These are phyloP conservation scores for Phlegmacium glaucopus DNA, from an alignment of 768 basidiomycete species.

Conservation along the genomic window DNA sequence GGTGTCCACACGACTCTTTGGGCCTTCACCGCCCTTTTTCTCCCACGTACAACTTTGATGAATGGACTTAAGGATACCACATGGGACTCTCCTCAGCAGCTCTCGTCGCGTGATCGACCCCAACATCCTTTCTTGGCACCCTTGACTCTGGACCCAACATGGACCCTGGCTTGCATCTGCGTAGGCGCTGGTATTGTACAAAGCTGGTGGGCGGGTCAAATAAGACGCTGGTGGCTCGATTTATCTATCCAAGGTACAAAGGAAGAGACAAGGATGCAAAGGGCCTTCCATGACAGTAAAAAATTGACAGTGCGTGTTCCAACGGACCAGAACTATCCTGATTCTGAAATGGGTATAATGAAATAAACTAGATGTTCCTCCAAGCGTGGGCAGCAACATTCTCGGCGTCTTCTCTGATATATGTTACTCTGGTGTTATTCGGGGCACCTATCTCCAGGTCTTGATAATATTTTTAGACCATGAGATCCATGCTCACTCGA, in stretches of 20 bases:
- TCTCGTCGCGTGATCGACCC: slow-evolving; percentile 54
- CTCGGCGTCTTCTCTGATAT: slow-evolving; percentile 41
- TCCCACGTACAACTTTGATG: slow-evolving; percentile 60
- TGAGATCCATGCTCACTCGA: slow-evolving; percentile 10
- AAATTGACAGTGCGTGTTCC: slow-evolving; percentile 36
- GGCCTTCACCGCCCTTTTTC: slow-evolving; percentile 59
- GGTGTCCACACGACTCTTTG: slow-evolving; percentile 67
- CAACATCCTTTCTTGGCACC: slow-evolving; percentile 68
- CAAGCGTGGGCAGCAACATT: slow-evolving; percentile 54
- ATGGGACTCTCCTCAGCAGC: slow-evolving; percentile 27
- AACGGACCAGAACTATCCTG: background rate
- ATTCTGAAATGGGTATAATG: slow-evolving; percentile 3
- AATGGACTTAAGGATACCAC: slow-evolving; percentile 28
- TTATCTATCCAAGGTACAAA: slow-evolving; percentile 36
- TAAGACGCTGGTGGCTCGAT: slow-evolving; percentile 56
- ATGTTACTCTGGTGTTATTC: slow-evolving; percentile 56
- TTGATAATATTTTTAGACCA: slow-evolving; percentile 14
- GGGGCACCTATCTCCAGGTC: slow-evolving; percentile 72
- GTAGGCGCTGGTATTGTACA: slow-evolving; percentile 53
- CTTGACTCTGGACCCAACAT: slow-evolving; percentile 56
- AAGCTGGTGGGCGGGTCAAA: slow-evolving; percentile 70
- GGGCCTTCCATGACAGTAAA: slow-evolving; percentile 31
- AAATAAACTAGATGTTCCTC: slow-evolving; percentile 41
- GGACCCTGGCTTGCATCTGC: slow-evolving; percentile 56
- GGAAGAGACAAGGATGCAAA: slow-evolving; percentile 41